A percentile compares a stretch with the other conserved stretches of the same genome.
phyloP scores from a whole-genome alignment of 2,329 filamentous ascomycete species.

The Xylariaceae sp. region DNA sequence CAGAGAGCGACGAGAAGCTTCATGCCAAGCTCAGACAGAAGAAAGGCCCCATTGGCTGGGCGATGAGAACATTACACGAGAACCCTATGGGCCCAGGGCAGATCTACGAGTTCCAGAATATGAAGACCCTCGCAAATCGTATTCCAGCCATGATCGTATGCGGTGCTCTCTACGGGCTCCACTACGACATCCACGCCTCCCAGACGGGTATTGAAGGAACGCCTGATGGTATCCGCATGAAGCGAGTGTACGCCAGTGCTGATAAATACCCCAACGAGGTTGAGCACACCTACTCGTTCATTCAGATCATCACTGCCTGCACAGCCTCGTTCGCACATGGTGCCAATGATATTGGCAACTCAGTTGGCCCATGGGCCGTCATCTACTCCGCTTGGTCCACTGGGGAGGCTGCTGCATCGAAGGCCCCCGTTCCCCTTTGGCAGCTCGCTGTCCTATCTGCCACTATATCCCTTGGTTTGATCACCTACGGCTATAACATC shows the following conservation, averaged over 20 bases:
- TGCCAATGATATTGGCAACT: constrained; percentile 72
- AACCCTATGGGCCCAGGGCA: constrained; percentile 69
- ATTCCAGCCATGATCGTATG: constrained; percentile 63
- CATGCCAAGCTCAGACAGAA: constrained; percentile 60
- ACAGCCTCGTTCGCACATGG: constrained; percentile 73
- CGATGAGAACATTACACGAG: constrained; percentile 70
- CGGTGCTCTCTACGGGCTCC: constrained; percentile 65
- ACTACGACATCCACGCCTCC: constrained; percentile 79
- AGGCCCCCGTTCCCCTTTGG: constrained; percentile 68
- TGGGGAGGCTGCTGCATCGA: constrained; percentile 55
- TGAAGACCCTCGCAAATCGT: constrained; percentile 58
- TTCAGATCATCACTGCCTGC: constrained; percentile 64
- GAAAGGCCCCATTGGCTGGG: constrained; percentile 72
- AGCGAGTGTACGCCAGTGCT: constrained; percentile 60
- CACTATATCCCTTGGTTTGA: constrained; percentile 62
- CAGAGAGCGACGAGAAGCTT: constrained; percentile 51
- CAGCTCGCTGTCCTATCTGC: constrained; percentile 66
- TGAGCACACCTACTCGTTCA: constrained; percentile 65
- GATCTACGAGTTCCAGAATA: constrained; percentile 71
- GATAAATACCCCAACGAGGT: constrained; percentile 66
- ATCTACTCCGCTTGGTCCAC: constrained; percentile 66
- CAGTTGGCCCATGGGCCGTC: constrained; percentile 64
- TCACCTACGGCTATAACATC: constrained; percentile 79
- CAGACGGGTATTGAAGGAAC: constrained; percentile 68
- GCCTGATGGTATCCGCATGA: constrained; percentile 69